Evolutionary conservation across 306 rosid genomes (phyloP), one percentile per base, ranked within the genome.

Genomic region (Cyclanthera cordifolia): DNA sequence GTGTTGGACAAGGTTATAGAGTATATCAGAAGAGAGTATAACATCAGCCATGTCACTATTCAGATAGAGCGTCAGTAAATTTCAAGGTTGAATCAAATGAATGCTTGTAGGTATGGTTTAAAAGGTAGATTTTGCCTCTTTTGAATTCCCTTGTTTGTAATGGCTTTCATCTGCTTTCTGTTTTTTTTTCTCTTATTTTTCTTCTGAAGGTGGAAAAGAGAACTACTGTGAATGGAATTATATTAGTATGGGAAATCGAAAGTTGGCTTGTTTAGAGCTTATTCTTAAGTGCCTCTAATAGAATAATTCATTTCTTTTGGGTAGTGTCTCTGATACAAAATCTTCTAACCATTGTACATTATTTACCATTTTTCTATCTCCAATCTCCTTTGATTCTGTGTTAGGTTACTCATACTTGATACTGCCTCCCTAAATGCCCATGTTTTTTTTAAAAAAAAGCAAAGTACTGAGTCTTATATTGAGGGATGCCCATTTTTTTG

Each of bases 1-100:
- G 77, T 85, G 1, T 60, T 78, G 19, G 75, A 79, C 67, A 81
- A 78, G 75, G 78, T 79, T 17, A 50, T 81, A 52, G 82, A 84
- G 65, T 77, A 80, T 27, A 76, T 76, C 43, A 72, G 67, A 79
- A 73, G 77, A 71, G 81, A 80, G 28, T 79, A 77, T 69, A 74
- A 78, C n/a, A 76, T 84, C 47, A 82, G 80, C 63, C 82, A 75
- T 67, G 87, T 85, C 46, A 84, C 83, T 10, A 75, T 79, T 65
- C 88, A 76, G 70, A 81, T 82, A 57, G 91, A 86, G 77, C 79
- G 87, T 17, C 82, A 79, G 72, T 82, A 75, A 75, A 52, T 75
- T 27, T 19, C 19, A 15, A 10, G 64, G 10, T 56, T 39, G 16
- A 20, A 41, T 39, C 27, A 5, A 9, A 41, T 39, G 48, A 5